Conservation (phyloP, 139 green algal genomes). For the Volvox africanus region DNA sequence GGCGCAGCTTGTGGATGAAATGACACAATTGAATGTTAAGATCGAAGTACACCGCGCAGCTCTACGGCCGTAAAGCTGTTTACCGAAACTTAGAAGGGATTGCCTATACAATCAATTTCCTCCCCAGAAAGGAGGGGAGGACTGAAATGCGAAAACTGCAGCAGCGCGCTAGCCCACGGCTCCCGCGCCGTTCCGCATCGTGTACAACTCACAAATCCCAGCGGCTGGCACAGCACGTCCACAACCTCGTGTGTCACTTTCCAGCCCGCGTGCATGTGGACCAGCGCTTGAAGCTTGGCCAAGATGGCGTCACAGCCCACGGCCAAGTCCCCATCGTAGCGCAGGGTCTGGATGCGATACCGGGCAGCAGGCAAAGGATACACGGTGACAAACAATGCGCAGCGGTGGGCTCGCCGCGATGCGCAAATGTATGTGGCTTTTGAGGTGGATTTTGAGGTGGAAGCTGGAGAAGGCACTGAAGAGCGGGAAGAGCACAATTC, state of each 20-base stretch:
- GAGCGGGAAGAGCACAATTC: neutral
- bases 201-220: conserved; percentile 51
- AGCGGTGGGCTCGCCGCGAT: no score
- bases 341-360: conserved; percentile 55
- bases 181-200: no score
- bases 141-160: no score
- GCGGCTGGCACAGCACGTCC: conserved; percentile 65
- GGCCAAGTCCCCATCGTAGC: conserved; percentile 61
- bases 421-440: neutral
- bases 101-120: no score
- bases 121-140: no score
- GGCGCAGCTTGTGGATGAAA: neutral
- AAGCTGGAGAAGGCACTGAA: neutral
- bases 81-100: no score
- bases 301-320: conserved; percentile 66
- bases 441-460: neutral
- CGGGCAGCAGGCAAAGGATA: neutral
- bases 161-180: no score
- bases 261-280: conserved; percentile 52
- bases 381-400: no score
- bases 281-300: conserved; percentile 54
- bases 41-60: no score
- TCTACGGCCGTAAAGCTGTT: no score
- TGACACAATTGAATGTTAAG: neutral
- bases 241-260: conserved; percentile 58